Evolutionary conservation across 371 early-diverging fungal species (phyloP).

Genomic region (Dinochytrium kinnereticum): DNA sequence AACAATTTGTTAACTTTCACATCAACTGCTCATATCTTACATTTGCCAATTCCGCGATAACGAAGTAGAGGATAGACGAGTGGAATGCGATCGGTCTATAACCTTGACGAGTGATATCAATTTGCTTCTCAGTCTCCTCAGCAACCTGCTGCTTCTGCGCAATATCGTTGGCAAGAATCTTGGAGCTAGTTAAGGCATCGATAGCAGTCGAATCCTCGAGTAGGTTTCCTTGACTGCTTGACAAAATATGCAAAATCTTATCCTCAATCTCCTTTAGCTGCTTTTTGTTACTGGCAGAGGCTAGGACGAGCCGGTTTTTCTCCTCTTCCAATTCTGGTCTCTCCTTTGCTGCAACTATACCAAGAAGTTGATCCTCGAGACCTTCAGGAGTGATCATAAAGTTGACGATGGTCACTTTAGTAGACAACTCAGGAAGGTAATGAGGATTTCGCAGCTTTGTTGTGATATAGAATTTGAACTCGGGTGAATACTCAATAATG

Average conservation of each 20-base stretch:
- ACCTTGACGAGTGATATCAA: conserved; percentile 61
- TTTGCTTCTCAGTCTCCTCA: conserved; percentile 62
- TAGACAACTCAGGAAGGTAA: conserved; percentile 62
- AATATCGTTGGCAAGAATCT: conserved; percentile 60
- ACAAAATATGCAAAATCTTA: conserved; percentile 58
- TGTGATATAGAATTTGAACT: conserved; percentile 61
- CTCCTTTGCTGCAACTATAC: conserved; percentile 63
- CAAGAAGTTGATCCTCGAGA: conserved; percentile 61
- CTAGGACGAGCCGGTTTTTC: conserved; percentile 57
- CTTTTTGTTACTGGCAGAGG: conserved; percentile 59
- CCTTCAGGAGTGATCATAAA: conserved; percentile 67
- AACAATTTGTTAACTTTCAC: neutral
- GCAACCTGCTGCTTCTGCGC: conserved; percentile 62
- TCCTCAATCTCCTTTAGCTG: conserved; percentile 66
- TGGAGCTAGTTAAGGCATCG: conserved; percentile 59
- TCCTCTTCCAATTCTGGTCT: conserved; percentile 64
- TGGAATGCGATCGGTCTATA: conserved; percentile 61
- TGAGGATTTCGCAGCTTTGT: conserved; percentile 65
- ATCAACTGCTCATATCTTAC: conserved; percentile 29
- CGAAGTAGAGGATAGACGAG: conserved; percentile 61
- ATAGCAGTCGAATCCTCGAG: conserved; percentile 62
- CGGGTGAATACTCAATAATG: conserved; percentile 60
- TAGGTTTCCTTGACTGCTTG: conserved; percentile 58
- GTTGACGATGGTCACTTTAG: conserved; percentile 64
- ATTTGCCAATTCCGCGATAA: conserved; percentile 64